Conservation (phyloP, 441 rosid genomes). For the Arabidopsis hybrid region DNA sequence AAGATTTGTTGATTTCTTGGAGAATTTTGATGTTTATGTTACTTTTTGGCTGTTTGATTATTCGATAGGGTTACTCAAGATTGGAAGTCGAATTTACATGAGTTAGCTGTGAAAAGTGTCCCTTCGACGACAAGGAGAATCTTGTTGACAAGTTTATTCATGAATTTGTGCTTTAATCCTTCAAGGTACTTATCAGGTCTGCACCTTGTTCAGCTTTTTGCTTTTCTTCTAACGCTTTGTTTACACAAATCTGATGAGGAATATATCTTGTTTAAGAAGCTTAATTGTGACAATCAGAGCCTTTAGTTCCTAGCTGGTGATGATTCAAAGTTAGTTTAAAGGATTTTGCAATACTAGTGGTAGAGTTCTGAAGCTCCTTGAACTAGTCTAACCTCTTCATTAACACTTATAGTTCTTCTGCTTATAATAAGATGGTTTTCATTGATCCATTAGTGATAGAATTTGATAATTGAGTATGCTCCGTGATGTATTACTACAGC, state of each 20-base stretch:
- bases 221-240: conserved; percentile 20
- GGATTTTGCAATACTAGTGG: no score
- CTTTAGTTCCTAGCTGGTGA: conserved; percentile 13
- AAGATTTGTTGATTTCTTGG: background rate
- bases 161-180: conserved; percentile 66
- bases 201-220: conserved; percentile 59
- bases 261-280: background rate
- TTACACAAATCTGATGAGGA: background rate
- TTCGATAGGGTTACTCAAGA: conserved; percentile 47
- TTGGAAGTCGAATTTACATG: conserved; percentile 48
- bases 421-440: background rate
- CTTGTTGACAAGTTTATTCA: conserved; percentile 63
- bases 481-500: conserved; percentile 53
- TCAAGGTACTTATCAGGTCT: conserved; percentile 97
- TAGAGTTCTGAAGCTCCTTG: no score
- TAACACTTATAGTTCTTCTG: background rate
- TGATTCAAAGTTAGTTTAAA: background rate
- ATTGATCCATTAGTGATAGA: background rate
- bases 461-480: background rate
- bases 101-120: conserved; percentile 48
- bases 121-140: conserved; percentile 57
- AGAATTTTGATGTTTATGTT: conserved; percentile 32
- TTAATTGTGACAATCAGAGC: background rate
- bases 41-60: conserved; percentile 16
- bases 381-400: no score